A percentile compares a stretch with the other conserved stretches of the same genome.
Evolutionary conservation across 306 rosid genomes (phyloP).

Genomic region (Sesbania bispinosa): DNA sequence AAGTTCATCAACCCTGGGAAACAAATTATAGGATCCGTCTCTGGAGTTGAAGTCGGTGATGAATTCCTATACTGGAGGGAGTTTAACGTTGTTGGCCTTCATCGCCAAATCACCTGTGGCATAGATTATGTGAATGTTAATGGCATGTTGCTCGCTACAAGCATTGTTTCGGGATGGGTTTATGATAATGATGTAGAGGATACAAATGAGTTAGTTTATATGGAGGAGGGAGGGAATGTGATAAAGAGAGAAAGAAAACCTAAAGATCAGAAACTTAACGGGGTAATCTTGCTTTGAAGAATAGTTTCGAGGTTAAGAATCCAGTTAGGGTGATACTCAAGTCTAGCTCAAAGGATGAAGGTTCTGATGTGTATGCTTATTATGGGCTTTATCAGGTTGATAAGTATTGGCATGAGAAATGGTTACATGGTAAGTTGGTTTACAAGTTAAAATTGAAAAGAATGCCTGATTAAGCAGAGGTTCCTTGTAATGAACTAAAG

Average conservation of each 20-base stretch:
- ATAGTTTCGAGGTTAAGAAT: conserved; percentile 46
- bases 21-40: too few species aligned
- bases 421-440: conserved; percentile 55
- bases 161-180: too few species aligned
- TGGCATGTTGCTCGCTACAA: too few species aligned
- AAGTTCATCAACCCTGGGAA: too few species aligned
- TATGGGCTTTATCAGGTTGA: conserved; percentile 65
- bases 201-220: too few species aligned
- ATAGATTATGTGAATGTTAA: too few species aligned
- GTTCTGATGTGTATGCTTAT: too few species aligned
- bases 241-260: conserved; percentile 41
- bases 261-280: conserved; percentile 62
- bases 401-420: conserved; percentile 55
- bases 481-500: conserved; percentile 52
- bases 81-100: too few species aligned
- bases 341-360: conserved; percentile 43
- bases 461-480: conserved; percentile 57
- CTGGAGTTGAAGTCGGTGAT: too few species aligned
- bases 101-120: too few species aligned
- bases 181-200: too few species aligned
- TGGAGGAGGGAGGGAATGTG: conserved; percentile 63
- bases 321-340: conserved; percentile 70
- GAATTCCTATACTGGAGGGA: too few species aligned
- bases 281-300: conserved; percentile 70
- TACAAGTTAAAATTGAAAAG: conserved; percentile 51